These are phyloP conservation scores for Dioscorea alata DNA, from an alignment of 106 monocot species.

Conservation along the genomic window DNA sequence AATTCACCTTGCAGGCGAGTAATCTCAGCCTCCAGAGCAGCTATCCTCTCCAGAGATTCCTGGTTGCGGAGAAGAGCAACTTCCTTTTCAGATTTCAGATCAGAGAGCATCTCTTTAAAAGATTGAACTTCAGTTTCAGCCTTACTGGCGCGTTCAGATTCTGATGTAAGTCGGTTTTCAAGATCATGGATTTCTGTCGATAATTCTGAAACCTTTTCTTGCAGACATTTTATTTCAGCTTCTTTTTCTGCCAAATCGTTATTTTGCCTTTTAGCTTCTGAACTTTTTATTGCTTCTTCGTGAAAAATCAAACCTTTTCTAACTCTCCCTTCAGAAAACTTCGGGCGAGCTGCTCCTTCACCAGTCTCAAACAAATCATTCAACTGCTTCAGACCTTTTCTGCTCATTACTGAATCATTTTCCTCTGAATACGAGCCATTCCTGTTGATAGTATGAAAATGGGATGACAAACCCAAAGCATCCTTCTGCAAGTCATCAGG, in stretches of 20 bases:
- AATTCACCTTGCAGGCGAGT: slow-evolving; percentile 28
- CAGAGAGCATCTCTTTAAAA: slow-evolving; percentile 31
- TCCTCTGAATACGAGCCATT: slow-evolving; percentile 21
- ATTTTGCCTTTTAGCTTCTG: background rate
- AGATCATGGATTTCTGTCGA: slow-evolving; percentile 35
- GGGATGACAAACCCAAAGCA: slow-evolving; percentile 13
- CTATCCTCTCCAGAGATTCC: slow-evolving; percentile 23
- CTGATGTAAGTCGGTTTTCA: slow-evolving; percentile 17
- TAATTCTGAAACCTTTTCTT: slow-evolving; percentile 27
- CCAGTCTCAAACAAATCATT: slow-evolving; percentile 30
- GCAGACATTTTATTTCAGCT: slow-evolving; percentile 17
- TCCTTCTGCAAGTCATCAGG: slow-evolving; percentile 31
- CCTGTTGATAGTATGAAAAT: slow-evolving; percentile 16
- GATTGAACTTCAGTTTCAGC: slow-evolving; percentile 24
- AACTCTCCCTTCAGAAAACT: slow-evolving; percentile 22
- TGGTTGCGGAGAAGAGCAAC: slow-evolving; percentile 25
- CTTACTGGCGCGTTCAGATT: slow-evolving; percentile 21
- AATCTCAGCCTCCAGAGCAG: slow-evolving; percentile 33
- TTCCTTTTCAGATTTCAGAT: slow-evolving; percentile 43
- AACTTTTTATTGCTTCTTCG: slow-evolving; percentile 2
- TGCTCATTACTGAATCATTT: slow-evolving; percentile 8
- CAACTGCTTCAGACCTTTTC: slow-evolving; percentile 39
- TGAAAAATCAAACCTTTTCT: slow-evolving; percentile 20
- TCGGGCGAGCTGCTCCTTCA: slow-evolving; percentile 16
- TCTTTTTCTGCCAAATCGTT: slow-evolving; percentile 7